These are phyloP conservation scores for Hypoxylon lienhwacheense DNA, from an alignment of 495 filamentous ascomycete species.

Conservation along the genomic window DNA sequence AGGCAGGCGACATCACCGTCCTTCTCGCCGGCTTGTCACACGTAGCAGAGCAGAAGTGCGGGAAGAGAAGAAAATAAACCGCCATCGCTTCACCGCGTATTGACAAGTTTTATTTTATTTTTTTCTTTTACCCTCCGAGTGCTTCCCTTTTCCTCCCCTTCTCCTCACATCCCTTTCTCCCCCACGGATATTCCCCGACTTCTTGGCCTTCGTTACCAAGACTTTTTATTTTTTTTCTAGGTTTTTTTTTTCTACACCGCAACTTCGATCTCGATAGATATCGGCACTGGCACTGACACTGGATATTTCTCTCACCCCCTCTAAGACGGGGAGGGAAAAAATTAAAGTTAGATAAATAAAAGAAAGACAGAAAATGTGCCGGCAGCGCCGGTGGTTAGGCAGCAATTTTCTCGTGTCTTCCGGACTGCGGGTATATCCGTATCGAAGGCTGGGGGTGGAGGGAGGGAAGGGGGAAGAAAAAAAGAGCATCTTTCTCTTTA, in stretches of 20 bases:
- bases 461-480: not conserved
- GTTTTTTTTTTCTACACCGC: constrained; percentile 26
- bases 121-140: constrained; percentile 11
- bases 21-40: constrained; percentile 2
- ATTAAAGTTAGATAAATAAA: no score
- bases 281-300: constrained; percentile 23
- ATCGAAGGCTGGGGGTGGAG: constrained; percentile 5
- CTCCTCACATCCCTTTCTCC: constrained; percentile 16
- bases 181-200: constrained; percentile 33
- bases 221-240: not conserved
- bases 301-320: no score
- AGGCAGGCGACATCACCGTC: not conserved
- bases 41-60: constrained; percentile 5
- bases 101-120: constrained; percentile 5
- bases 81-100: not conserved
- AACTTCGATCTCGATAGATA: constrained; percentile 28
- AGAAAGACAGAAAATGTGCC: no score
- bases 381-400: constrained; percentile 33
- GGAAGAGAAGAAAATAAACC: not conserved
- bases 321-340: no score
- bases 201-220: constrained; percentile 14
- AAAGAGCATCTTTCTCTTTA: no score
- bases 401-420: constrained; percentile 29
- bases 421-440: constrained; percentile 14
- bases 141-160: constrained; percentile 9